These are phyloP conservation scores for Tulasnella sp. DNA, from an alignment of 768 basidiomycete species.

Conservation along the genomic window DNA sequence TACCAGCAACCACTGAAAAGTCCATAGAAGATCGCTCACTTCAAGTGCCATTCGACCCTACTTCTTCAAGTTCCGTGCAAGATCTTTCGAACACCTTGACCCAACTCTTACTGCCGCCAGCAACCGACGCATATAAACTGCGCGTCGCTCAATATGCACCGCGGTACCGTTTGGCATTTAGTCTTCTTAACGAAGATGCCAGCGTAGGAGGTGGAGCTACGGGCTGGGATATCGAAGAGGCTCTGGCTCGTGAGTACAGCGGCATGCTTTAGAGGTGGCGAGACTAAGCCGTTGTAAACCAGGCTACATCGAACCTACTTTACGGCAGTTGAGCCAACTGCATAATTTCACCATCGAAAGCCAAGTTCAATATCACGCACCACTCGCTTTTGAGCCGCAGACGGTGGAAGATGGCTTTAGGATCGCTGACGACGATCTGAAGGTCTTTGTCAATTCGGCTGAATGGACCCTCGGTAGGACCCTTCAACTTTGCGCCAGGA, in stretches of 20 bases:
- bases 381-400: slow-evolving; percentile 70
- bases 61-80: no score
- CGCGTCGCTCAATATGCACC: slow-evolving; percentile 70
- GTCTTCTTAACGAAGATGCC: slow-evolving; percentile 86
- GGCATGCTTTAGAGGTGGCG: background rate
- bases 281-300: background rate
- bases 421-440: slow-evolving; percentile 75
- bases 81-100: no score
- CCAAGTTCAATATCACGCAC: slow-evolving; percentile 89
- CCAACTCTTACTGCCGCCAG: slow-evolving; percentile 42
- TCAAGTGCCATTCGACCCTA: no score
- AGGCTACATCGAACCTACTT: slow-evolving; percentile 70
- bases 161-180: slow-evolving; percentile 84
- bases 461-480: slow-evolving; percentile 86
- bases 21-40: background rate
- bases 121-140: slow-evolving; percentile 45
- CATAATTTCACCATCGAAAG: slow-evolving; percentile 95
- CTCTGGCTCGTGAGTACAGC: slow-evolving; percentile 55
- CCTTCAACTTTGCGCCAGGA: background rate
- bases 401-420: slow-evolving; percentile 40
- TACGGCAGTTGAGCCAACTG: slow-evolving; percentile 55
- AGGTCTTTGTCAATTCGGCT: slow-evolving; percentile 92
- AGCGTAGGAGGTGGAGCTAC: slow-evolving; percentile 54
- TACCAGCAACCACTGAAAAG: background rate
- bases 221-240: slow-evolving; percentile 69